Conservation (phyloP, 495 filamentous ascomycete genomes). For the Jackrogersella multiformis region DNA sequence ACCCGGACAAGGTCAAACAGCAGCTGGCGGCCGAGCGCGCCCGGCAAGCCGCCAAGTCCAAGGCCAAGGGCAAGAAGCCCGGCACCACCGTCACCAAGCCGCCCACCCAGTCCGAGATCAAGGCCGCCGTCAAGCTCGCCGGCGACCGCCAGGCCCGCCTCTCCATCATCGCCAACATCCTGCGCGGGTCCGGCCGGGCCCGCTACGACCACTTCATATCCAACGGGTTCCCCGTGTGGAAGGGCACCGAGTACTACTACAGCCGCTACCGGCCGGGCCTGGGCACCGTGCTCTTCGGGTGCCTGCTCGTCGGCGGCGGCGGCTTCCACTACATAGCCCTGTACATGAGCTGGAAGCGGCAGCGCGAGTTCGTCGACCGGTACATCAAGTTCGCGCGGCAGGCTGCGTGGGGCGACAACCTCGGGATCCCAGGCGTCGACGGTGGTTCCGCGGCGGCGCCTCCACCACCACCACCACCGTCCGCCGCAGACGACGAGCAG, state of each 20-base stretch:
- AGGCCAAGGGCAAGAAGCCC: slow-evolving; percentile 60
- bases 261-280: slow-evolving; percentile 89
- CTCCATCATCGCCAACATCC: slow-evolving; percentile 82
- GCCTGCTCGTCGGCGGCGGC: slow-evolving; percentile 88
- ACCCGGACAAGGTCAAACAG: slow-evolving; percentile 95
- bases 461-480: slow-evolving; percentile 52
- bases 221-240: slow-evolving; percentile 96
- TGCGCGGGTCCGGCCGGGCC: slow-evolving; percentile 79
- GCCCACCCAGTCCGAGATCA: slow-evolving; percentile 76
- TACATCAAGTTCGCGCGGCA: slow-evolving; percentile 90
- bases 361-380: slow-evolving; percentile 86
- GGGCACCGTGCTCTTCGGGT: slow-evolving; percentile 79
- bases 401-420: slow-evolving; percentile 87
- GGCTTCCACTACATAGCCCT: slow-evolving; percentile 85
- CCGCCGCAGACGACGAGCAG: slow-evolving; percentile 58
- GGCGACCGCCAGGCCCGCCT: slow-evolving; percentile 82
- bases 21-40: slow-evolving; percentile 77
- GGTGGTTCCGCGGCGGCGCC: slow-evolving; percentile 46
- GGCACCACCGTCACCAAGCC: slow-evolving; percentile 74
- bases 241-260: slow-evolving; percentile 98
- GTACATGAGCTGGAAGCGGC: slow-evolving; percentile 84
- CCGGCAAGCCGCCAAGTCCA: slow-evolving; percentile 61
- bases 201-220: slow-evolving; percentile 95
- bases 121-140: slow-evolving; percentile 77
- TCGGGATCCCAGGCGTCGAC: slow-evolving; percentile 73